Base-by-base conservation (phyloP, 495 filamentous ascomycete species). In the Parathielavia hyrcaniae region DNA sequence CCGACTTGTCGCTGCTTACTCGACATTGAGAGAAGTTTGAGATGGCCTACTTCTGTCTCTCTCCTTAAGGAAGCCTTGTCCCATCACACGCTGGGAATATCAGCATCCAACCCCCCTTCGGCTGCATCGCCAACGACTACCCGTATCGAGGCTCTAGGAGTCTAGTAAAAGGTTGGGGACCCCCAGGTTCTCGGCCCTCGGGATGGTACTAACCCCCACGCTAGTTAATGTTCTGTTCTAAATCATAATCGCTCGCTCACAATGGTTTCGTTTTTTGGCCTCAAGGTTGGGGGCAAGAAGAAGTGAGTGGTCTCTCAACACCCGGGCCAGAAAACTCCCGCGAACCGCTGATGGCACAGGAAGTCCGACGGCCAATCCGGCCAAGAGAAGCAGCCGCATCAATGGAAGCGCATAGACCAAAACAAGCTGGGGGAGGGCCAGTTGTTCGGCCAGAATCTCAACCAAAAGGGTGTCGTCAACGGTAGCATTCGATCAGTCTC, bases 191-290 rank as follows among this genome's bases (percentile, higher is more conserved):
- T 19, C 4, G 12, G 13, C 34, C n/a, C 10, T 2, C 10, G 1
- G 19, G 5, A 14, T n/a, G 35, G n/a, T 20, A 8, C 20, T 16
- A 1, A 7, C 14, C 19, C 23, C 12, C 32, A 19, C 30, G 19
- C 48, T 58, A 59, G 56, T 54, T 60, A 64, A 64, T 68, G 59
- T 60, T 43, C 48, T 41, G 56, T 26, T 52, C 19, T 50, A 54
- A 44, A 46, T 22, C 35, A 50, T 53, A 57, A 55, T 68, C 43
- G 32, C 34, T 59, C 48, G 34, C 58, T 59, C 67, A 75, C 12
- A 44, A 79, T 79, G 76, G 74, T 77, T 13, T 79, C 76, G 5
- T 75, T 79, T 46, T 78, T 79, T 61, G 76, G 76, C 50, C 67
- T 77, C 61, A 75, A 73, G 63, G 67, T 79, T 49, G 73, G 75